These are phyloP conservation scores for Sporothrix pallida DNA, from an alignment of 2,329 filamentous ascomycete genomes.

Conservation along the genomic window DNA sequence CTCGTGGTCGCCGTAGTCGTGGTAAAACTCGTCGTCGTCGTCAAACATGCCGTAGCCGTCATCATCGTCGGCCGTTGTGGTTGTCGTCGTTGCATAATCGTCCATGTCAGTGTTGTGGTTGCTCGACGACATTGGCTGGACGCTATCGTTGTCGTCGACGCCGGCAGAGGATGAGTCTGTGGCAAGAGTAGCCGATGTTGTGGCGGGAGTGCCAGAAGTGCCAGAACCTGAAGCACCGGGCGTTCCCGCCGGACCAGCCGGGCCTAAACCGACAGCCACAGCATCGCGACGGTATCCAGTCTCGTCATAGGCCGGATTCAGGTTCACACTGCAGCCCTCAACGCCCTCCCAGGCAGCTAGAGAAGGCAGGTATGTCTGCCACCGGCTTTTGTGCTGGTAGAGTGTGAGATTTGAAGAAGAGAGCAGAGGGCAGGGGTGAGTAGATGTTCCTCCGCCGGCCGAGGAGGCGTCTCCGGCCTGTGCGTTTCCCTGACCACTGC, in stretches of 20 bases:
- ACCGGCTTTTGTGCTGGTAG: slow-evolving; percentile 35
- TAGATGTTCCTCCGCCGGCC: neutral
- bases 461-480: neutral
- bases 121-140: slow-evolving; percentile 23
- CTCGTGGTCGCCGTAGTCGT: slow-evolving; percentile 6
- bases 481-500: neutral
- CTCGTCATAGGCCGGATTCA: slow-evolving; percentile 29
- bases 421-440: neutral
- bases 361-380: slow-evolving; percentile 34
- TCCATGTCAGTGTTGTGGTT: slow-evolving; percentile 23
- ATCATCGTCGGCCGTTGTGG: slow-evolving; percentile 11
- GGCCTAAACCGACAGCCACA: slow-evolving; percentile 6
- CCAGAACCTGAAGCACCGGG: neutral
- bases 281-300: slow-evolving; percentile 17
- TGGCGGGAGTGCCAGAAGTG: neutral
- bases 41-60: neutral
- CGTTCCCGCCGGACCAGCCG: neutral
- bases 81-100: slow-evolving; percentile 19
- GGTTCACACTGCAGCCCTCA: slow-evolving; percentile 33
- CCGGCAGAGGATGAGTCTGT: neutral
- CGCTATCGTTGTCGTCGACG: slow-evolving; percentile 16
- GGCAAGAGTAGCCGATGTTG: neutral
- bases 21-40: neutral
- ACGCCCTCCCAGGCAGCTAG: slow-evolving; percentile 35
- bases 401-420: slow-evolving; percentile 32